These are phyloP conservation scores for Austroboletus novae-zelandiae DNA, from an alignment of 1,284 basidiomycete species.

Conservation along the genomic window DNA sequence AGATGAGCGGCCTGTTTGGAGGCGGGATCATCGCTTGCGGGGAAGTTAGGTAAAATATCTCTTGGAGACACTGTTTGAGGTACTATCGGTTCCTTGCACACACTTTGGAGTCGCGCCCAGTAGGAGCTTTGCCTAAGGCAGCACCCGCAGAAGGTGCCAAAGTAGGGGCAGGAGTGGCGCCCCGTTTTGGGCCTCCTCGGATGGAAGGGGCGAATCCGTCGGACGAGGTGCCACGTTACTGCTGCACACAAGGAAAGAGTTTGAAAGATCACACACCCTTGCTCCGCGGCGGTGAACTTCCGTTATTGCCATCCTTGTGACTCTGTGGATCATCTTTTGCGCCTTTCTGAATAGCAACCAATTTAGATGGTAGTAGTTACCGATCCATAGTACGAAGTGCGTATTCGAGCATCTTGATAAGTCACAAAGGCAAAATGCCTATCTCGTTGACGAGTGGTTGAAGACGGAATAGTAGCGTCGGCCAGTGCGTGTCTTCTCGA, in stretches of 20 bases:
- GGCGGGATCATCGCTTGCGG: conserved; percentile 96
- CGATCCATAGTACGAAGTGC: conserved; percentile 92
- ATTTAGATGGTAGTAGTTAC: conserved; percentile 61
- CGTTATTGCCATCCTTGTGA: conserved; percentile 73
- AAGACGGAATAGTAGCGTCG: too few relatives aligned
- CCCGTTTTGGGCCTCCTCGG: conserved; percentile 69
- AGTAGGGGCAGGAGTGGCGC: conserved; percentile 45
- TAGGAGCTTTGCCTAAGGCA: conserved; percentile 66
- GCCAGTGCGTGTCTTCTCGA: too few relatives aligned
- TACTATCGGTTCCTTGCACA: conserved; percentile 94
- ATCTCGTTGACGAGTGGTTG: too few relatives aligned
- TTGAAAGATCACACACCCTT: conserved; percentile 53
- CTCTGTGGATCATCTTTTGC: conserved; percentile 68
- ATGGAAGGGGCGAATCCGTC: conserved; percentile 71
- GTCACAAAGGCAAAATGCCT: too few relatives aligned
- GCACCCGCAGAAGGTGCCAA: conserved; percentile 30
- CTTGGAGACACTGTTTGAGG: conserved; percentile 97
- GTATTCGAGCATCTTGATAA: conserved; percentile 99
- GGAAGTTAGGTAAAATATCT: conserved; percentile 96
- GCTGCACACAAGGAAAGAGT: neutral
- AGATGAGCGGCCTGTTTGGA: conserved; percentile 77
- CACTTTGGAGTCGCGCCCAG: conserved; percentile 88
- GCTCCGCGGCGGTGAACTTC: conserved; percentile 77
- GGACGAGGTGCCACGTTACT: neutral
- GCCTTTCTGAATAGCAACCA: conserved; percentile 57